A percentile compares a stretch with the other conserved stretches of the same genome.
phyloP scores from a whole-genome alignment of 768 basidiomycete genomes.

The Hirschioporus abietinus region DNA sequence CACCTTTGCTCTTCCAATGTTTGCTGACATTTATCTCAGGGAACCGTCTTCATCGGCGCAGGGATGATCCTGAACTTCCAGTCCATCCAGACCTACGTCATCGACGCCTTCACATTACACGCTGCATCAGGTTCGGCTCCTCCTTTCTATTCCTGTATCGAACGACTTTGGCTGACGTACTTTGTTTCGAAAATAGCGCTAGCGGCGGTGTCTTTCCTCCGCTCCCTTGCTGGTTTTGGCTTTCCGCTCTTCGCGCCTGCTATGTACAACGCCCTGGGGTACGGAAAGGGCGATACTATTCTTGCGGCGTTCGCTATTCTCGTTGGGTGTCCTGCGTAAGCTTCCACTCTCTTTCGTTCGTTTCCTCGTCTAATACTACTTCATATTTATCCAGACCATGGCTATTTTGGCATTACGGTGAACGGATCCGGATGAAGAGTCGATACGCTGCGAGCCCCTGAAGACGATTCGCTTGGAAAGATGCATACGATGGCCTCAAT shows the following conservation, averaged over 20 bases:
- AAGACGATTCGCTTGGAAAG: not conserved
- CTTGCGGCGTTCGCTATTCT: constrained; percentile 20
- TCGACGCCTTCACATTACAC: constrained; percentile 17
- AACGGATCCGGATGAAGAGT: constrained; percentile 46
- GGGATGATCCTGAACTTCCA: constrained; percentile 25
- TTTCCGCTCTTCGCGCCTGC: constrained; percentile 31
- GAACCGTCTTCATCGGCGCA: constrained; percentile 12
- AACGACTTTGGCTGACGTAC: not conserved
- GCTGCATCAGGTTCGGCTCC: constrained; percentile 10
- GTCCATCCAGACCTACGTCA: constrained; percentile 25
- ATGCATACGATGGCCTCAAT: not conserved
- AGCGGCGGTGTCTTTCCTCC: constrained; percentile 26
- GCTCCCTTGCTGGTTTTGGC: constrained; percentile 27
- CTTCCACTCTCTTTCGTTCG: too few species aligned
- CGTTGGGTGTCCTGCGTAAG: constrained; percentile 18
- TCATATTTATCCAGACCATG: constrained; percentile 32
- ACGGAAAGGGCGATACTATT: constrained; percentile 25
- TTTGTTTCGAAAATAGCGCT: constrained; percentile 25
- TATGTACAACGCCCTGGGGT: constrained; percentile 22
- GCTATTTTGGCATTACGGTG: constrained; percentile 41
- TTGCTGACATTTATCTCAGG: not conserved
- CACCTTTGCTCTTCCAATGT: not conserved
- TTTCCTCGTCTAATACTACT: constrained; percentile 13
- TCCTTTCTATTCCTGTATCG: not conserved
- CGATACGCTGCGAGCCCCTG: constrained; percentile 26